phyloP scores from a whole-genome alignment of 495 filamentous ascomycete species.

The Pyronema domesticum region DNA sequence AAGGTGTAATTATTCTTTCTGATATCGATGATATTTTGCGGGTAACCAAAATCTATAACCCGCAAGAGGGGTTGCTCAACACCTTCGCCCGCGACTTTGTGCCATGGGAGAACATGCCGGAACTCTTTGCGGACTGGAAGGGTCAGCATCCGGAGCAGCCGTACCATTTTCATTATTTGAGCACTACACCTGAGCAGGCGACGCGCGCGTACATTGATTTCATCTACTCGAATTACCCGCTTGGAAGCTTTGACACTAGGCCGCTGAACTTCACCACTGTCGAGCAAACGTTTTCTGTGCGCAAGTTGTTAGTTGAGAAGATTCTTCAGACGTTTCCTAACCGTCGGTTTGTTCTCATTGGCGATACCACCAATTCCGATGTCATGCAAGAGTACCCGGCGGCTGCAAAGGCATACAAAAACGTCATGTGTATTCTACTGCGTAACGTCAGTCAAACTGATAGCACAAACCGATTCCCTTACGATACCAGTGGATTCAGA shows the following conservation, averaged over 20 bases:
- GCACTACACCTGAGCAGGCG: conserved; percentile 63
- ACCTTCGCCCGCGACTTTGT: conserved; percentile 54
- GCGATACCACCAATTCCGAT: conserved; percentile 62
- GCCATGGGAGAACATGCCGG: conserved; percentile 64
- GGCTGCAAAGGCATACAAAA: conserved; percentile 41
- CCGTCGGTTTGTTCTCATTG: conserved; percentile 57
- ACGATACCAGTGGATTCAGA: conserved; percentile 55
- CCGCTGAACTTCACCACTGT: conserved; percentile 66
- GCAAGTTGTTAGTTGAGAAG: conserved; percentile 45
- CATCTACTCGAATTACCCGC: conserved; percentile 49
- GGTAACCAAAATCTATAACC: conserved; percentile 65
- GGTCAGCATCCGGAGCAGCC: conserved; percentile 13
- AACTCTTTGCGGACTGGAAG: conserved; percentile 8
- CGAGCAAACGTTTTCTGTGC: conserved; percentile 49
- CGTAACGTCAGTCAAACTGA: conserved; percentile 59
- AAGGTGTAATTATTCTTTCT: conserved; percentile 49
- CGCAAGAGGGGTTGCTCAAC: conserved; percentile 54
- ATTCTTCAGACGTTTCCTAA: conserved; percentile 59
- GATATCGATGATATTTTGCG: conserved; percentile 71
- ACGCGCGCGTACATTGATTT: conserved; percentile 67
- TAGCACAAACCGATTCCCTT: conserved; percentile 42
- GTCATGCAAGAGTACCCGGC: conserved; percentile 58
- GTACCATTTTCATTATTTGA: conserved; percentile 69
- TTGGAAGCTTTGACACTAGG: conserved; percentile 53
- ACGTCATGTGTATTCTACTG: conserved; percentile 63